Conservation (phyloP, 192 early-diverging fungal genomes). For the Geranomyces variabilis region DNA sequence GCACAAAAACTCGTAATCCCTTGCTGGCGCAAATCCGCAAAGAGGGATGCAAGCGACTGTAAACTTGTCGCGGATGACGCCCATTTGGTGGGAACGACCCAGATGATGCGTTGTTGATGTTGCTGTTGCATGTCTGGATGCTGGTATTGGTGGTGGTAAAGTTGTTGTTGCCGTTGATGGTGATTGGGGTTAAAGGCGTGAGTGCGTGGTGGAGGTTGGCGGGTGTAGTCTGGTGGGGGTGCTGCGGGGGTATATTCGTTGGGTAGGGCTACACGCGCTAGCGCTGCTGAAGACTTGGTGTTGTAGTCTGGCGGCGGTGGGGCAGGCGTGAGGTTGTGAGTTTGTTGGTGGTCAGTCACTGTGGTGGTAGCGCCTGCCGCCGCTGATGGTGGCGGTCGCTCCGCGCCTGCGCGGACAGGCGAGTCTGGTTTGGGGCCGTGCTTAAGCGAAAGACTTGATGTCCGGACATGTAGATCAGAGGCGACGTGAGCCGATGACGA, state of each 20-base stretch:
- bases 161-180: too few species aligned
- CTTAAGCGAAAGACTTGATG: background rate
- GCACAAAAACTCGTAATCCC: background rate
- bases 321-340: too few species aligned
- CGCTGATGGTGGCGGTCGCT: background rate
- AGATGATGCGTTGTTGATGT: background rate
- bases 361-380: too few species aligned
- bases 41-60: slow-evolving; percentile 3
- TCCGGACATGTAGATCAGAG: background rate
- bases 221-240: background rate
- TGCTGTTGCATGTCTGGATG: background rate
- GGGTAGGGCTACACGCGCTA: background rate
- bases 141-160: too few species aligned
- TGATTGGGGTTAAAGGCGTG: too few species aligned
- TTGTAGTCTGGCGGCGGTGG: background rate
- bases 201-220: too few species aligned
- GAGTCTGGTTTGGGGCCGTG: background rate
- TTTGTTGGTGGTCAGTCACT: too few species aligned
- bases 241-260: background rate
- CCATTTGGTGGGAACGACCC: slow-evolving; percentile 6
- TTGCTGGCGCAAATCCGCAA: background rate
- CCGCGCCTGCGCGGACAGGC: background rate
- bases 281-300: too few species aligned
- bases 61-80: background rate
- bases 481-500: background rate